phyloP scores from a whole-genome alignment of 1,284 basidiomycete species.

The Coniophora puteana region DNA sequence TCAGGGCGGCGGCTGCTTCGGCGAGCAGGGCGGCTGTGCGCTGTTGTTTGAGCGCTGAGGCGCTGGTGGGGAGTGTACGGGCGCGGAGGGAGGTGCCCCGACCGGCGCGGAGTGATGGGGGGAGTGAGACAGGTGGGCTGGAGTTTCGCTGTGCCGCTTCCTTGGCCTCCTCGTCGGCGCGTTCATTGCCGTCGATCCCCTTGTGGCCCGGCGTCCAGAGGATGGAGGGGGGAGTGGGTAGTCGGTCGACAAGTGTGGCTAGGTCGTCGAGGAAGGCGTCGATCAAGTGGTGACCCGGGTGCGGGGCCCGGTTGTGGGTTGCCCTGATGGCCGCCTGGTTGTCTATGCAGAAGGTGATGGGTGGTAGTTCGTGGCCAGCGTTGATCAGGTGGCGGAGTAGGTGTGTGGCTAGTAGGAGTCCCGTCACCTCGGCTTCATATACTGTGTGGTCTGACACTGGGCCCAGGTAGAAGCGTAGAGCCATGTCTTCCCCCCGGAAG shows the following conservation, averaged over 20 bases:
- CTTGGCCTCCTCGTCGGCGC: too few relatives aligned
- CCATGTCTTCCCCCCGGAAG: too few relatives aligned
- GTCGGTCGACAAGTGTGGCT: too few relatives aligned
- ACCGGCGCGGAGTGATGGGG: too few relatives aligned
- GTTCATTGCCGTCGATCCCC: too few relatives aligned
- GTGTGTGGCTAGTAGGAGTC: constrained; percentile 8
- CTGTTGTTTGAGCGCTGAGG: background rate
- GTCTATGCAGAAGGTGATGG: constrained; percentile 10
- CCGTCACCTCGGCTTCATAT: constrained; percentile 11
- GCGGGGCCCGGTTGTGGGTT: background rate
- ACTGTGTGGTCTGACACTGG: constrained; percentile 10
- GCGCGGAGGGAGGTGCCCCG: too few relatives aligned
- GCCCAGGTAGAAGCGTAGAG: constrained; percentile 7
- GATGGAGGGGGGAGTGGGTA: too few relatives aligned
- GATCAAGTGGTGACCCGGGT: constrained; percentile 13
- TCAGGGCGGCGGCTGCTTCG: background rate
- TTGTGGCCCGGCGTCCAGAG: too few relatives aligned
- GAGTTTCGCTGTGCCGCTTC: too few relatives aligned
- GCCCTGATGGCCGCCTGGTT: constrained; percentile 16
- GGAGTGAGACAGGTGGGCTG: background rate
- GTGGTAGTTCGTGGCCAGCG: too few relatives aligned
- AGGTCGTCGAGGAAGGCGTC: constrained; percentile 10
- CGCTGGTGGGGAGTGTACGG: background rate
- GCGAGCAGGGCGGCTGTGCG: background rate
- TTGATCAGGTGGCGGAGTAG: too few relatives aligned